These are phyloP conservation scores for Talaromyces stipitatus DNA, from an alignment of 495 filamentous ascomycete species.

Conservation along the genomic window DNA sequence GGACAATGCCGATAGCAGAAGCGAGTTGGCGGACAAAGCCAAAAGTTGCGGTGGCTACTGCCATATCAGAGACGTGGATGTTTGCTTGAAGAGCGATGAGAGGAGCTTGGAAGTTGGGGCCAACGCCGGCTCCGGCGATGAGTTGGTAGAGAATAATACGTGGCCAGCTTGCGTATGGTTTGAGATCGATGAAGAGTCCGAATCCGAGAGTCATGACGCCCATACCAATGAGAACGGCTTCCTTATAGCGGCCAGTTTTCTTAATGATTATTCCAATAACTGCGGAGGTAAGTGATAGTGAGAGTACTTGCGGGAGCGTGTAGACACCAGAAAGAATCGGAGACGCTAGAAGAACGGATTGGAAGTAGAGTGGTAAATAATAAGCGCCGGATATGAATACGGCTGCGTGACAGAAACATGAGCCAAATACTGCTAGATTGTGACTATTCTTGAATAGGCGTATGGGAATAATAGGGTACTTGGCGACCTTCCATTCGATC, in stretches of 20 bases:
- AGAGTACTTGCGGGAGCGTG: slow-evolving; percentile 64
- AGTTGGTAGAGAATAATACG: slow-evolving; percentile 48
- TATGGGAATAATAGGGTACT: slow-evolving; percentile 70
- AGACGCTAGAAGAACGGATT: slow-evolving; percentile 61
- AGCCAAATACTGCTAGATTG: slow-evolving; percentile 48
- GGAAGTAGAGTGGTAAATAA: slow-evolving; percentile 74
- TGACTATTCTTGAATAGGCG: slow-evolving; percentile 54
- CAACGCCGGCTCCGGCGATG: slow-evolving; percentile 46
- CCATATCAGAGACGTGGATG: slow-evolving; percentile 42
- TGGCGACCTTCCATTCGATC: slow-evolving; percentile 64
- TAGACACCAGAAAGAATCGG: slow-evolving; percentile 76
- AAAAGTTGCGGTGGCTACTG: slow-evolving; percentile 45
- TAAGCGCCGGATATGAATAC: slow-evolving; percentile 70
- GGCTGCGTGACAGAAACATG: slow-evolving; percentile 59
- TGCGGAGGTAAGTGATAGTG: slow-evolving; percentile 59
- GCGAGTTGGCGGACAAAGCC: slow-evolving; percentile 44
- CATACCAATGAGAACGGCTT: slow-evolving; percentile 42
- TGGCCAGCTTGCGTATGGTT: slow-evolving; percentile 38
- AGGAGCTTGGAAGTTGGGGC: slow-evolving; percentile 51
- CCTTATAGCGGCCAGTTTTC: slow-evolving; percentile 53
- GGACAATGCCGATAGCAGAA: slow-evolving; percentile 44
- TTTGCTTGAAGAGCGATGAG: slow-evolving; percentile 51
- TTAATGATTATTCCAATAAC: slow-evolving; percentile 61
- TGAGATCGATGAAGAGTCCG: slow-evolving; percentile 43
- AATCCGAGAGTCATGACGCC: slow-evolving; percentile 47